Conservation (phyloP, 1,139 yeast species). For the Suhomyces anneliseae region DNA sequence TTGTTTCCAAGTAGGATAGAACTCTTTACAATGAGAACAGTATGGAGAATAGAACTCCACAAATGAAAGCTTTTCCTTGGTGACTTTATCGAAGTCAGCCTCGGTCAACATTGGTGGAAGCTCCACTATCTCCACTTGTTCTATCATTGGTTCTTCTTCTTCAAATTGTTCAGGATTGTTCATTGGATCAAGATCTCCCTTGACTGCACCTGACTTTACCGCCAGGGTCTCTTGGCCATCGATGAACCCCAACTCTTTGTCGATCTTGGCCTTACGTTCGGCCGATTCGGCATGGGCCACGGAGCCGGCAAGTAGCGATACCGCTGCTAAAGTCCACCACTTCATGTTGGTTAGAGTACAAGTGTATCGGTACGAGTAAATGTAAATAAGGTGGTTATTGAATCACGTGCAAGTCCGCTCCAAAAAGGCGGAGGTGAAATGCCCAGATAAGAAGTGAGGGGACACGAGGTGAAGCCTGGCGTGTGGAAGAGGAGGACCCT, state of each 20-base stretch:
- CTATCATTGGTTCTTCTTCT: slow-evolving; percentile 3
- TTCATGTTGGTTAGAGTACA: not conserved
- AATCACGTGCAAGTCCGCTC: too few relatives aligned
- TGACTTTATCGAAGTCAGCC: slow-evolving; percentile 42
- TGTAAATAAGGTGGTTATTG: too few relatives aligned
- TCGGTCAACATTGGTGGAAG: slow-evolving; percentile 30
- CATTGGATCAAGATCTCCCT: not conserved
- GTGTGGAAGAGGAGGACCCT: too few relatives aligned
- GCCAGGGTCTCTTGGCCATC: not conserved
- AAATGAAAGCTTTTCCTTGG: slow-evolving; percentile 48
- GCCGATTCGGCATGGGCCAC: not conserved
- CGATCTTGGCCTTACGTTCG: not conserved
- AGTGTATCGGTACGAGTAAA: too few relatives aligned
- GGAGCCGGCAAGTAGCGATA: not conserved
- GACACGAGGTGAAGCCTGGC: too few relatives aligned
- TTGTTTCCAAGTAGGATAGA: slow-evolving; percentile 43
- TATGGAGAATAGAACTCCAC: slow-evolving; percentile 35
- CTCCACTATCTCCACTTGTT: slow-evolving; percentile 3
- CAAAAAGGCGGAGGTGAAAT: too few relatives aligned
- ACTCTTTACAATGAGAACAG: slow-evolving; percentile 65
- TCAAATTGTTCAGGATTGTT: slow-evolving; percentile 7
- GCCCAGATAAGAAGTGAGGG: too few relatives aligned
- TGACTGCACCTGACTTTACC: not conserved
- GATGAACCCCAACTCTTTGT: not conserved
- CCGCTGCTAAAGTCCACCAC: not conserved